phyloP scores from a whole-genome alignment of 148 eudicot genomes.

The Dianthus caryophyllus region DNA sequence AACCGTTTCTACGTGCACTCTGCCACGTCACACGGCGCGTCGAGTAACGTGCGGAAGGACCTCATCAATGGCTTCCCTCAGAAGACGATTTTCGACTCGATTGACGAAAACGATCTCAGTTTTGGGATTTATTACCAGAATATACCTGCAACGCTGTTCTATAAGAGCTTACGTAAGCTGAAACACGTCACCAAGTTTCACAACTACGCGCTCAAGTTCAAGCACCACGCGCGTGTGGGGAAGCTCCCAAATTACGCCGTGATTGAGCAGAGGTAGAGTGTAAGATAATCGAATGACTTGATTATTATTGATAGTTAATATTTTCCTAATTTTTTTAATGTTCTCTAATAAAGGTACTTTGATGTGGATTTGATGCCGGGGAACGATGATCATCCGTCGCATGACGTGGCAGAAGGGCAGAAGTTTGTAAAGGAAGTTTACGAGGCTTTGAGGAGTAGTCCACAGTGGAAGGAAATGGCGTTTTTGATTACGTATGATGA shows the following conservation, averaged over 20 bases:
- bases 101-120: conserved; percentile 69
- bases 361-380: conserved; percentile 65
- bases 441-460: conserved; percentile 71
- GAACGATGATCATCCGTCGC: conserved; percentile 91
- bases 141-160: conserved; percentile 87
- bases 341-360: conserved; percentile 54
- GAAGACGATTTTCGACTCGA: conserved; percentile 78
- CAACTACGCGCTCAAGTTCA: conserved; percentile 53
- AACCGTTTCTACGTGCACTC: conserved; percentile 94
- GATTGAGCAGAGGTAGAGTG: conserved; percentile 58
- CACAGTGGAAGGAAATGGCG: conserved; percentile 94
- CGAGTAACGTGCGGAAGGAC: conserved; percentile 80
- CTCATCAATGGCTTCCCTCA: conserved; percentile 84
- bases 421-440: conserved; percentile 92
- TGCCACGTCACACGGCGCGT: conserved; percentile 92
- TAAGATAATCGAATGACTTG: no score
- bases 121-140: conserved; percentile 96
- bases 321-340: no score
- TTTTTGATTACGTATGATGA: conserved; percentile 83
- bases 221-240: conserved; percentile 55
- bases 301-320: no score
- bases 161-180: conserved; percentile 60
- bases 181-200: conserved; percentile 63
- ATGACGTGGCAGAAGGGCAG: conserved; percentile 83
- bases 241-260: conserved; percentile 76